phyloP scores from a whole-genome alignment of 192 early-diverging fungal genomes.

The Backusella mclennaniae region DNA sequence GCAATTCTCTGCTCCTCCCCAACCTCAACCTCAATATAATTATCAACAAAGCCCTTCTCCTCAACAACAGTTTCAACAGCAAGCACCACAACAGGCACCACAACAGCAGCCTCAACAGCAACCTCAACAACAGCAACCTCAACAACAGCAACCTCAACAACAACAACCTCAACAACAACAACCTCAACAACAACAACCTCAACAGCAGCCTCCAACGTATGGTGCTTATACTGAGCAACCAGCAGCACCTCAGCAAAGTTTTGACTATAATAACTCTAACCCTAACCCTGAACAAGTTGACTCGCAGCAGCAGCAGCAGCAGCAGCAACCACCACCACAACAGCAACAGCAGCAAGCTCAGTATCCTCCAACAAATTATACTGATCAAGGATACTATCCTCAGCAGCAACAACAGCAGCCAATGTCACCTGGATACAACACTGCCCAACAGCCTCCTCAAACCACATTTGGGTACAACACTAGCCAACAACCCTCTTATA shows the following conservation, averaged over 20 bases:
- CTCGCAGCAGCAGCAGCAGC: slow-evolving; percentile 17
- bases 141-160: slow-evolving; percentile 19
- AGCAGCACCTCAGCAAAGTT: slow-evolving; percentile 9
- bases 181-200: background rate
- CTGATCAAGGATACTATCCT: background rate
- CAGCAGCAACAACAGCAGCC: slow-evolving; percentile 21
- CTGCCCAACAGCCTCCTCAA: slow-evolving; percentile 1
- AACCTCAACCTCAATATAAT: background rate
- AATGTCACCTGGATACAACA: background rate
- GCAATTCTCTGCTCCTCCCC: slow-evolving; percentile 1
- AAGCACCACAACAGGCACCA: slow-evolving; percentile 3
- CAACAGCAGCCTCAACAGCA: slow-evolving; percentile 3
- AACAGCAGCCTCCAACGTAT: background rate
- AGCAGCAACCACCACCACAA: slow-evolving; percentile 23
- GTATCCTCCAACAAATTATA: background rate
- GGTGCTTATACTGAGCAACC: slow-evolving; percentile 19
- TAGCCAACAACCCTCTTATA: background rate
- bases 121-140: slow-evolving; percentile 9
- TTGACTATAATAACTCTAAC: slow-evolving; percentile 27
- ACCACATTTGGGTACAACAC: background rate
- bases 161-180: slow-evolving; percentile 4
- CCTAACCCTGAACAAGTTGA: slow-evolving; percentile 8
- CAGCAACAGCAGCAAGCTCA: slow-evolving; percentile 24
- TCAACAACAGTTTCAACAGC: slow-evolving; percentile 26
- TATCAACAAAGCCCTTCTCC: slow-evolving; percentile 14